phyloP scores from a whole-genome alignment of 2,329 filamentous ascomycete species.

The Diaporthe caulivora region DNA sequence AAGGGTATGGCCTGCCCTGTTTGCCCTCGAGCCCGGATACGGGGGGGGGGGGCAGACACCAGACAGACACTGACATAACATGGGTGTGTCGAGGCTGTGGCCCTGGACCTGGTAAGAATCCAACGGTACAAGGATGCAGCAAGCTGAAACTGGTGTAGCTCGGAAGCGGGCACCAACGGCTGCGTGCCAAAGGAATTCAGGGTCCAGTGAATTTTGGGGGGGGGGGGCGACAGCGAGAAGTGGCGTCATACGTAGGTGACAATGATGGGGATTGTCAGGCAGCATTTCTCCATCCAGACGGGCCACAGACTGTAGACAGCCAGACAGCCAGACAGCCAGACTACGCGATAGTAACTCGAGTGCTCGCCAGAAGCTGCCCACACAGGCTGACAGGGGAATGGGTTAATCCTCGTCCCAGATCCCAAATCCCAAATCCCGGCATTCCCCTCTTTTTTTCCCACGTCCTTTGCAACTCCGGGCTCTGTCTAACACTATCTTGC shows the following conservation, averaged over 20 bases:
- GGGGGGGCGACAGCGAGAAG: neutral
- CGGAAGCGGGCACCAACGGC: constrained; percentile 22
- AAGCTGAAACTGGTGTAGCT: constrained; percentile 10
- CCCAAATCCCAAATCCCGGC: constrained; percentile 21
- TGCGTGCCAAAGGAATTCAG: neutral
- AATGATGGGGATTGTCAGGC: constrained; percentile 37
- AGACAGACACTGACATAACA: constrained; percentile 1
- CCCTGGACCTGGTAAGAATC: neutral
- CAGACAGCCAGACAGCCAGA: neutral
- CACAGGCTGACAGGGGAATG: neutral
- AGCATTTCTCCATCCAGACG: constrained; percentile 37
- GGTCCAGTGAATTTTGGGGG: neutral
- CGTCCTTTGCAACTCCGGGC: neutral
- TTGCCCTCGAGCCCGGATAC: neutral
- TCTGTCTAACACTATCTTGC: neutral
- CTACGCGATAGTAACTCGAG: neutral
- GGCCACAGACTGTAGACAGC: neutral
- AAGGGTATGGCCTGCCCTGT: neutral
- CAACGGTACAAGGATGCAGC: neutral
- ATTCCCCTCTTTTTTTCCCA: constrained; percentile 10
- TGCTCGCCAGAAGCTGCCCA: too few species aligned
- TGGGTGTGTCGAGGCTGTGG: too few species aligned
- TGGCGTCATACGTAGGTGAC: constrained; percentile 23
- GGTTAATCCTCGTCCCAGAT: too few species aligned
- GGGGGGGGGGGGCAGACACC: too few species aligned